Percentiles rank a stretch among this genome's conserved stretches.
Conservation (phyloP, 495 filamentous ascomycete species). For the Penicillium odoratum region DNA sequence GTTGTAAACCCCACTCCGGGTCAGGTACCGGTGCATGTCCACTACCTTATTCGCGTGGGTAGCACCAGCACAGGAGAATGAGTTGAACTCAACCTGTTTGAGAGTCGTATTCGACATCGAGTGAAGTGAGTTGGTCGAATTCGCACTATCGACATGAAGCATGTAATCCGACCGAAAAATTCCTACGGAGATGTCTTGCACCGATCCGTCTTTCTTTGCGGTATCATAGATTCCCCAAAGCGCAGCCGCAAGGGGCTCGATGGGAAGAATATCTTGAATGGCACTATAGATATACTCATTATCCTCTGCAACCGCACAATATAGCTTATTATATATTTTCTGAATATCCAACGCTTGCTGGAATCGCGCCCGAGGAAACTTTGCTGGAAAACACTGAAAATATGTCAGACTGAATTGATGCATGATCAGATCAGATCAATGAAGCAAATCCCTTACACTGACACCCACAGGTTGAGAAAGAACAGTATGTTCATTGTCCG, state of each 20-base stretch:
- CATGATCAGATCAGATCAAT: not conserved
- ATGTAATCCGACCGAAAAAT: constrained; percentile 92
- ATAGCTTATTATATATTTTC: constrained; percentile 75
- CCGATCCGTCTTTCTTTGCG: constrained; percentile 62
- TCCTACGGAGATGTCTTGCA: constrained; percentile 66
- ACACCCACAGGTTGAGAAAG: constrained; percentile 73
- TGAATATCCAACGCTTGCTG: constrained; percentile 67
- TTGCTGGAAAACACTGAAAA: constrained; percentile 62
- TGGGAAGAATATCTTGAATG: constrained; percentile 48
- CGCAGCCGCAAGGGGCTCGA: constrained; percentile 68
- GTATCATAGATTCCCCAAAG: constrained; percentile 73
- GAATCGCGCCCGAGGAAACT: constrained; percentile 71
- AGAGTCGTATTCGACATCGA: constrained; percentile 37
- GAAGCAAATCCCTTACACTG: constrained; percentile 46
- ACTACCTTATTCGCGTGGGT: constrained; percentile 64
- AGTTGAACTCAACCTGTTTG: constrained; percentile 93
- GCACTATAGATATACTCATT: constrained; percentile 62
- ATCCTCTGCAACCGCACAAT: constrained; percentile 73
- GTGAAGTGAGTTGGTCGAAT: not conserved
- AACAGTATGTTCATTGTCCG: constrained; percentile 57
- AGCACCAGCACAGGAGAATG: constrained; percentile 76
- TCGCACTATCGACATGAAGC: constrained; percentile 54
- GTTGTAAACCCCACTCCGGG: constrained; percentile 24
- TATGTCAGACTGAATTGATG: not conserved
- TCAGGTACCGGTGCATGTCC: constrained; percentile 56